Conservation (phyloP, 139 green algal species). For the Desmodesmus armatus region DNA sequence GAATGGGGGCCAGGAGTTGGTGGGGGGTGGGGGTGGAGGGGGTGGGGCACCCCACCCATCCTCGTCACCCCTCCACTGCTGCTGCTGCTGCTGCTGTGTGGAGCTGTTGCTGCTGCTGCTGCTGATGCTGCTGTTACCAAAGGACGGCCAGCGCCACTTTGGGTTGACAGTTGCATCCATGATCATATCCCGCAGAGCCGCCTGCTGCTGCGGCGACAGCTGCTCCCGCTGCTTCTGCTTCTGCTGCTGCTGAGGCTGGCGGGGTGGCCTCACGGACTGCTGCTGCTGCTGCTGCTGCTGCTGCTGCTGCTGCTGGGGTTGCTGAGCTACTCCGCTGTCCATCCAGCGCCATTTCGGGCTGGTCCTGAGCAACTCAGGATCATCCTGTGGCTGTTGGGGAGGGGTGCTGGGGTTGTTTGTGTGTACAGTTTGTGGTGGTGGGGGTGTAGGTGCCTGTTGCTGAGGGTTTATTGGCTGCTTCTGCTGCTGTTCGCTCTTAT, state of each 20-base stretch:
- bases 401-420: neutral
- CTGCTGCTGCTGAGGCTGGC: conserved; percentile 10
- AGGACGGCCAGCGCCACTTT: conserved; percentile 30
- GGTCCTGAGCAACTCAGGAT: conserved; percentile 7
- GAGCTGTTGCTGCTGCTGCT: neutral
- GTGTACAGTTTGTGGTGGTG: neutral
- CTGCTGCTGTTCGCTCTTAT: too few species aligned
- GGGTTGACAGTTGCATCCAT: conserved; percentile 24
- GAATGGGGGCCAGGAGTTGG: too few species aligned
- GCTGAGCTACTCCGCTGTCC: neutral
- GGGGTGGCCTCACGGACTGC: neutral
- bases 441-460: neutral
- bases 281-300: conserved; percentile 18
- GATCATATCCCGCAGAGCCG: conserved; percentile 28
- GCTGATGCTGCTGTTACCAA: conserved; percentile 11
- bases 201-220: conserved; percentile 28
- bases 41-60: neutral
- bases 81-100: conserved; percentile 13
- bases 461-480: too few species aligned
- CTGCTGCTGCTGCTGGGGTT: neutral
- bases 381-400: neutral
- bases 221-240: conserved; percentile 1
- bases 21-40: conserved; percentile 1
- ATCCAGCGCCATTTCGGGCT: conserved; percentile 36
- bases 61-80: neutral